phyloP scores from a whole-genome alignment of 176 grass and related monocot species.

The Carex littledalei region DNA sequence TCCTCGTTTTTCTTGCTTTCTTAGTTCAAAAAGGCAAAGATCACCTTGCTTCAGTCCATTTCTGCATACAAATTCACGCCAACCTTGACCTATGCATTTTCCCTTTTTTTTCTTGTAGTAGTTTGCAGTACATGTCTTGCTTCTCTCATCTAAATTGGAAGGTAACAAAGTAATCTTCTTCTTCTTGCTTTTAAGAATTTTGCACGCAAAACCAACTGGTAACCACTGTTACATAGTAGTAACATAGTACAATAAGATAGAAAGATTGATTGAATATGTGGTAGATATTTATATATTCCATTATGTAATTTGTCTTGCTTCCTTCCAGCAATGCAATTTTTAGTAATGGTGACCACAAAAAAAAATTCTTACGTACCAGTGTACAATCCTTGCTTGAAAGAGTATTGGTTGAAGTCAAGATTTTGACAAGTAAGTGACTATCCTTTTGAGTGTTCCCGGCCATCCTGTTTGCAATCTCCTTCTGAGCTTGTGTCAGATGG shows the following conservation, averaged over 20 bases:
- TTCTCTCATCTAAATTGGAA: background rate
- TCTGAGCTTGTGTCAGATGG: background rate
- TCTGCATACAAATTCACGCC: constrained; percentile 8
- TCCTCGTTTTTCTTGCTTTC: background rate
- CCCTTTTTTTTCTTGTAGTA: background rate
- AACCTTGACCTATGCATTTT: background rate
- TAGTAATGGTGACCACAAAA: background rate
- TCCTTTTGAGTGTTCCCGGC: background rate
- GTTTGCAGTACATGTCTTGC: background rate
- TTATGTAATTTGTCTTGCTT: background rate
- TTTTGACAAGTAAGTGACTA: background rate
- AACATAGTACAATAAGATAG: background rate
- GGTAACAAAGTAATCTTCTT: background rate
- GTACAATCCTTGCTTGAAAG: background rate
- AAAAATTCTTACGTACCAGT: background rate
- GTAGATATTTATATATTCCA: too few species aligned
- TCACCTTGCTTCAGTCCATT: constrained; percentile 23
- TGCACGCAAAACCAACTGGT: constrained; percentile 4
- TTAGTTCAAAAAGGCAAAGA: constrained; percentile 38
- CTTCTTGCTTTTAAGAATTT: constrained; percentile 13
- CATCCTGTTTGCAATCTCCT: background rate
- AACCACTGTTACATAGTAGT: constrained; percentile 13
- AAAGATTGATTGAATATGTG: background rate
- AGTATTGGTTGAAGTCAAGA: background rate
- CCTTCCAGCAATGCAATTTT: background rate